These are phyloP conservation scores for Lippia alba DNA, from an alignment of 305 asterid species.

Conservation along the genomic window DNA sequence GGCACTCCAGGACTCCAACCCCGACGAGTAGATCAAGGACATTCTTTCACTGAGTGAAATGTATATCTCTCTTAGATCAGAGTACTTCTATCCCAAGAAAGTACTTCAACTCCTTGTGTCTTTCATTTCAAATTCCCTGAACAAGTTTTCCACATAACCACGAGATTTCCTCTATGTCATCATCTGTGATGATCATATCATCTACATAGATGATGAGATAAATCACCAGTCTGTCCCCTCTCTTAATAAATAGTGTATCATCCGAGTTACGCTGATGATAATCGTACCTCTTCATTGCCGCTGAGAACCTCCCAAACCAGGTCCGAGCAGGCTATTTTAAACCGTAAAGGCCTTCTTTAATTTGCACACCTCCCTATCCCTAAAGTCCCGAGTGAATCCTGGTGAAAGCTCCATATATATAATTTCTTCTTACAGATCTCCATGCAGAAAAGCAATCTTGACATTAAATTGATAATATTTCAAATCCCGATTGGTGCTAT, in stretches of 20 bases:
- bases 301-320: neutral
- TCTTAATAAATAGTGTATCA: neutral
- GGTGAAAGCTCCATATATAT: neutral
- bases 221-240: neutral
- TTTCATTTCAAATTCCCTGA: neutral
- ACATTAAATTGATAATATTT: neutral
- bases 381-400: neutral
- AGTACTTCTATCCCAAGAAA: neutral
- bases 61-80: neutral
- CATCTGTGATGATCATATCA: neutral
- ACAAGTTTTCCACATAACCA: neutral
- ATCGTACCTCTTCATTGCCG: neutral
- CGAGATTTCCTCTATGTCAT: neutral
- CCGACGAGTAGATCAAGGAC: neutral
- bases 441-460: neutral
- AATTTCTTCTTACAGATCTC: neutral
- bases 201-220: slow-evolving; percentile 6
- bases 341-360: neutral
- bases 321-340: neutral
- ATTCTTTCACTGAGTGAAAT: neutral
- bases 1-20: neutral
- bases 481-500: neutral
- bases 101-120: neutral
- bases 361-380: neutral
- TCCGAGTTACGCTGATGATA: neutral